Percentiles rank a stretch among this genome's conserved stretches.
These are phyloP conservation scores for Quercus alba DNA, from an alignment of 306 rosid genomes.

Conservation along the genomic window DNA sequence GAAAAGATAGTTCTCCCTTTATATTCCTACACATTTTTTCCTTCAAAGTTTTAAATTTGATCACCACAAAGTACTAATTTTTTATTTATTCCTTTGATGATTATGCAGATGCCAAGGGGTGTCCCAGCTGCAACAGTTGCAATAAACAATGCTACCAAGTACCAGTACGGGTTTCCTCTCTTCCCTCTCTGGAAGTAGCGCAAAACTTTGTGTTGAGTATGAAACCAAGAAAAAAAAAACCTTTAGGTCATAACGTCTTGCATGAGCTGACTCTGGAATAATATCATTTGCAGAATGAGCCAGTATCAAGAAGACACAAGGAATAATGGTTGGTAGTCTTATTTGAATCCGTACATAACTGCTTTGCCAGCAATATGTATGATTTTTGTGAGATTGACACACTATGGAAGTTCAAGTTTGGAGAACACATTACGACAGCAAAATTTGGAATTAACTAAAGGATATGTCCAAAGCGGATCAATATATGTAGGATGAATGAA, in stretches of 20 bases:
- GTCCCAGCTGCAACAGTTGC: constrained; percentile 93
- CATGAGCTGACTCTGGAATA: constrained; percentile 4
- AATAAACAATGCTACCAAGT: constrained; percentile 51
- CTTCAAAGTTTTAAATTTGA: neutral
- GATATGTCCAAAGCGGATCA: neutral
- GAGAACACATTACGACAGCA: neutral
- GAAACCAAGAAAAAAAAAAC: neutral
- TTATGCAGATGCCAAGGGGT: constrained; percentile 81
- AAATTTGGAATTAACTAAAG: neutral
- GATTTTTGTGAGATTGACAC: too few relatives aligned
- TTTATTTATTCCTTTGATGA: neutral
- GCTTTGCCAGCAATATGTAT: too few relatives aligned
- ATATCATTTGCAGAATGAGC: too few relatives aligned
- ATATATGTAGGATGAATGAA: neutral
- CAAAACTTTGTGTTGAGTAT: neutral
- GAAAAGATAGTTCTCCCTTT: too few relatives aligned
- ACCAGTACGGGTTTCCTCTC: constrained; percentile 64
- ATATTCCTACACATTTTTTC: too few relatives aligned
- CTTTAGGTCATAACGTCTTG: neutral
- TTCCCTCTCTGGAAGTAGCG: neutral
- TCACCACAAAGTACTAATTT: neutral
- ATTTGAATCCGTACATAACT: too few relatives aligned
- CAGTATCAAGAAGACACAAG: too few relatives aligned
- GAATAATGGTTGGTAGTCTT: too few relatives aligned
- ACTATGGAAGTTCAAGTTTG: too few relatives aligned